Base-by-base conservation (phyloP, 2,329 filamentous ascomycete species). In the Nigrograna mackinnonii region DNA sequence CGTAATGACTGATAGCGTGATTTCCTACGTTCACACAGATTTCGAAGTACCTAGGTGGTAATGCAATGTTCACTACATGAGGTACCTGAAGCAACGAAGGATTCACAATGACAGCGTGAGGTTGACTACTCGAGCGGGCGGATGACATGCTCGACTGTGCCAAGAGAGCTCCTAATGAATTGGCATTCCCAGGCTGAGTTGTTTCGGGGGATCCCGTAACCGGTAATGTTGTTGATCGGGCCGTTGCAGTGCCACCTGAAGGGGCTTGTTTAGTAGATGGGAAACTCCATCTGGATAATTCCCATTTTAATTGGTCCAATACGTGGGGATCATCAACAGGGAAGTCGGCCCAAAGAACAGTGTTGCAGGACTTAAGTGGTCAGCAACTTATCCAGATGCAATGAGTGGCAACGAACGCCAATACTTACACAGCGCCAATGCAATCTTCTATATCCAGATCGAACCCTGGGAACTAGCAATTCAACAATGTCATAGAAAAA, bases 1-100 rank as follows among this genome's bases (percentile, higher is more conserved):
- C 37, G 22, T 45, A 28, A 20, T 45, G 42, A n/a, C 41, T 32
- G 19, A 41, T 41, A 30, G 37, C 38, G 38, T 41, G 22, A 17
- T 41, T 41, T 9, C 37, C 37, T 9, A 36, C 34, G 37, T 41
- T 37, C 6, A 45, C 22, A 32, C 42, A 45, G 14, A 43, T 14
- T 19, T 43, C 41, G 21, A 43, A 43, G n/a, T 39, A 37, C 31
- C 26, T 28, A 9, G 20, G 21, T 24, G 35, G 17, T 13, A 22
- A n/a, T 12, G 35, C 18, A 12, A 37, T 37, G 19, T 37, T n/a
- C 13, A 37, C 35, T 37, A 24, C 22, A 24, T 37, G 4, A 18
- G 19, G 13, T 13, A 12, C 3, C 24, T 14, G 11, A 28, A 14
- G 14, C 11, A 28, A 14, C 14, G 24, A 28, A 28, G 24, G 24